Conservation (phyloP, 2,329 filamentous ascomycete genomes). For the Trichoderma sp. region DNA sequence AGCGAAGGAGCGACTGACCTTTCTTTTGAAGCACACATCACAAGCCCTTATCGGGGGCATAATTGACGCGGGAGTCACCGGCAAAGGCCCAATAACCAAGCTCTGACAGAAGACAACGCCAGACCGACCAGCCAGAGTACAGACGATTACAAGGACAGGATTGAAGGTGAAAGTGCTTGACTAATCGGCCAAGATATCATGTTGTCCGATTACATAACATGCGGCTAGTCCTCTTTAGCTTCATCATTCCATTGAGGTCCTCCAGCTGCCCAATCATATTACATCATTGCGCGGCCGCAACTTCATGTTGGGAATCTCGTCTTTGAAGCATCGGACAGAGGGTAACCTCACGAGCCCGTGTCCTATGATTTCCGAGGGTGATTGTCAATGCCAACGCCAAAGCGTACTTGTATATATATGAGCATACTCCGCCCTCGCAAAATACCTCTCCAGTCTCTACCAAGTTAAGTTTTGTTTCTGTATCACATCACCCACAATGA, state of each 20-base stretch:
- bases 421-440: neutral
- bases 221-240: neutral
- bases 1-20: neutral
- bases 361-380: neutral
- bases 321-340: neutral
- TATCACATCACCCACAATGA: neutral
- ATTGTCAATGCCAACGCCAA: neutral
- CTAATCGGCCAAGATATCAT: neutral
- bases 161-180: neutral
- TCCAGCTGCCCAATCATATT: neutral
- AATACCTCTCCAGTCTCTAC: neutral
- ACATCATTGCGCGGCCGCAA: neutral
- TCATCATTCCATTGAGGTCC: neutral
- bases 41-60: slow-evolving; percentile 1
- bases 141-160: neutral
- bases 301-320: neutral
- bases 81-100: too few species aligned
- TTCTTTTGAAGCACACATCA: neutral
- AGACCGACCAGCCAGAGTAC: neutral
- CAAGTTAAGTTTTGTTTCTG: neutral
- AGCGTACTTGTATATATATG: neutral
- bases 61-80: neutral
- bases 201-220: neutral
- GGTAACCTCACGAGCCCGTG: neutral
- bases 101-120: neutral